Evolutionary conservation across 2,329 filamentous ascomycete genomes (phyloP).

Genomic region (Paecilomyces sp.): DNA sequence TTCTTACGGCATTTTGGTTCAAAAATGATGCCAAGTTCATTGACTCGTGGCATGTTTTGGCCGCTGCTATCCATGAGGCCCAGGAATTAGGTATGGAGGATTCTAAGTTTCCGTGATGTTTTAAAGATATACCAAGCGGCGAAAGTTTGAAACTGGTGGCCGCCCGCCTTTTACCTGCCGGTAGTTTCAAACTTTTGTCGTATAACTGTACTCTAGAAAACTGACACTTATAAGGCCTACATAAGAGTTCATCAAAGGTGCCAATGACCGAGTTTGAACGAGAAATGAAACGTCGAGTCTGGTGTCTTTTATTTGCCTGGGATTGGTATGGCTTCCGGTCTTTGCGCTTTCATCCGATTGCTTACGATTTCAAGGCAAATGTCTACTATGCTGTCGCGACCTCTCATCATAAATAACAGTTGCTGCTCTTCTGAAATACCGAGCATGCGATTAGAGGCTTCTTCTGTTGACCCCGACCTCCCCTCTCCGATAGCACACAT

Average conservation of each 20-base stretch:
- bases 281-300: constrained; percentile 41
- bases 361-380: constrained; percentile 27
- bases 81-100: constrained; percentile 39
- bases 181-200: too few relatives aligned
- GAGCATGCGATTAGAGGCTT: constrained; percentile 27
- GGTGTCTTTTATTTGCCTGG: constrained; percentile 42
- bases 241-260: constrained; percentile 30
- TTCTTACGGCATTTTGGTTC: constrained; percentile 41
- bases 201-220: neutral
- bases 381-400: constrained; percentile 36
- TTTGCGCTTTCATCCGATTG: neutral
- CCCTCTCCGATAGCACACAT: constrained; percentile 41
- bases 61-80: constrained; percentile 39
- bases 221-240: constrained; percentile 13
- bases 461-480: constrained; percentile 22
- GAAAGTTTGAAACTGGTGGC: too few relatives aligned
- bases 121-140: too few relatives aligned
- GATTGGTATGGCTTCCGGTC: constrained; percentile 32
- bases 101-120: neutral
- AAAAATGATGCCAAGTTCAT: constrained; percentile 42
- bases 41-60: constrained; percentile 43
- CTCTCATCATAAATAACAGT: constrained; percentile 37
- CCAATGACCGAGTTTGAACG: constrained; percentile 38
- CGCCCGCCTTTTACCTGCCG: too few relatives aligned
- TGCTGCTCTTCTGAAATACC: constrained; percentile 34